phyloP scores from a whole-genome alignment of 2,329 filamentous ascomycete species.

The Orbilia quercus region DNA sequence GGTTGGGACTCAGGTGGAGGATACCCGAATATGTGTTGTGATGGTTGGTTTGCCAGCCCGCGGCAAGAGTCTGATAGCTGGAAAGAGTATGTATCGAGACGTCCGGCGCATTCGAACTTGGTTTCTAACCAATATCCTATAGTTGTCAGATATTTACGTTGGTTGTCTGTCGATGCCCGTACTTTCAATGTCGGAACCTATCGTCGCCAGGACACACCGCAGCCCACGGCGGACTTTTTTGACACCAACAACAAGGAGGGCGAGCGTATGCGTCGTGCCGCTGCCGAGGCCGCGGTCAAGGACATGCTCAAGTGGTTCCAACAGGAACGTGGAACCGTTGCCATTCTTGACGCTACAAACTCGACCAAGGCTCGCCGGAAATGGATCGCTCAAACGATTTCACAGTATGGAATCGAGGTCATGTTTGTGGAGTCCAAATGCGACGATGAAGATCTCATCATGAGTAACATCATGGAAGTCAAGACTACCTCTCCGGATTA shows the following conservation, averaged over 20 bases:
- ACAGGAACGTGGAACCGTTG: constrained; percentile 80
- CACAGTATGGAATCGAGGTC: constrained; percentile 81
- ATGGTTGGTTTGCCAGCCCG: constrained; percentile 97
- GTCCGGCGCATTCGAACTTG: background rate
- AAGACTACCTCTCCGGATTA: constrained; percentile 98
- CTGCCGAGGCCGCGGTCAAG: constrained; percentile 87
- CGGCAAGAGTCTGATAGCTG: constrained; percentile 96
- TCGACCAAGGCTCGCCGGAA: constrained; percentile 87
- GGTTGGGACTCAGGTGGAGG: constrained; percentile 56
- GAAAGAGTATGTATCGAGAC: constrained; percentile 78
- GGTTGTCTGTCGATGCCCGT: constrained; percentile 92
- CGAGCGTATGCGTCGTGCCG: constrained; percentile 85
- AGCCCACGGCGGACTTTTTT: constrained; percentile 94
- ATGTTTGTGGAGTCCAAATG: constrained; percentile 97
- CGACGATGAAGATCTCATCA: constrained; percentile 93
- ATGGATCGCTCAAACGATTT: constrained; percentile 88
- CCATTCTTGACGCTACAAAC: constrained; percentile 96
- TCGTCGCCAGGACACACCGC: constrained; percentile 86
- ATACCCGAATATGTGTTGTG: constrained; percentile 75
- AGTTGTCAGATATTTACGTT: constrained; percentile 94
- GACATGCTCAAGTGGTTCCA: constrained; percentile 97
- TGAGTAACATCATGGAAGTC: constrained; percentile 97
- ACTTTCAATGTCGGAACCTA: constrained; percentile 99
- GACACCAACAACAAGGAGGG: constrained; percentile 89
- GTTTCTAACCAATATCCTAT: constrained; percentile 48